These are phyloP conservation scores for Cryptococcus jaspeensis DNA, from an alignment of 1,284 basidiomycete species.

Conservation along the genomic window DNA sequence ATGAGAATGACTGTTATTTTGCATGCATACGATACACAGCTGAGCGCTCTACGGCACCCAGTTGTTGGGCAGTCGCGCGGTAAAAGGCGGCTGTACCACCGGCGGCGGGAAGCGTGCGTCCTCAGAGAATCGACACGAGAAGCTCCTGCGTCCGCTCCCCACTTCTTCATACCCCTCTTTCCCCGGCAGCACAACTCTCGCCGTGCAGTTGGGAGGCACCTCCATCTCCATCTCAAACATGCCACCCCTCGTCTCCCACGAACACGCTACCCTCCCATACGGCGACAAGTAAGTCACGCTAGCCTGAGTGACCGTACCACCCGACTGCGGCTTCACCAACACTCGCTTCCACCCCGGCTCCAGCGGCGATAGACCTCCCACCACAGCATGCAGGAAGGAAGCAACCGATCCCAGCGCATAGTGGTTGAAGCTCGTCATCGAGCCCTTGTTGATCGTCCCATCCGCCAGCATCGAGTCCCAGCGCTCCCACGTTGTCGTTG, in stretches of 20 bases:
- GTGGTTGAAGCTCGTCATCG: conserved; percentile 50
- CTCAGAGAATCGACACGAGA: conserved; percentile 14
- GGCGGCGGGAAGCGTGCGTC: conserved; percentile 31
- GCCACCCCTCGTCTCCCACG: conserved; percentile 22
- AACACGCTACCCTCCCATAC: conserved; percentile 19
- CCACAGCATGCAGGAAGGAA: conserved; percentile 32
- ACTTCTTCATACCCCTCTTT: conserved; percentile 23
- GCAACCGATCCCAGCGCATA: conserved; percentile 47
- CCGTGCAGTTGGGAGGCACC: conserved; percentile 35
- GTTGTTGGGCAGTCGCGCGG: conserved; percentile 12
- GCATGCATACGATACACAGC: background rate
- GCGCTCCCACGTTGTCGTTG: conserved; percentile 48
- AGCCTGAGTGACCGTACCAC: conserved; percentile 39
- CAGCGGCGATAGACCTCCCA: conserved; percentile 36
- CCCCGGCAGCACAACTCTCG: conserved; percentile 22
- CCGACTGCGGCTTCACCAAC: conserved; percentile 36
- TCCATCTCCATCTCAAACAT: conserved; percentile 22
- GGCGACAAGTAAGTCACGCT: conserved; percentile 18
- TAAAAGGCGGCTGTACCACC: conserved; percentile 14
- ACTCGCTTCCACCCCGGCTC: conserved; percentile 33
- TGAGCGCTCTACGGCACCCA: conserved; percentile 13
- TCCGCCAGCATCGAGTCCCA: conserved; percentile 43
- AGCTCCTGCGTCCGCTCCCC: conserved; percentile 23
- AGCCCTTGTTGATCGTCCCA: conserved; percentile 41
- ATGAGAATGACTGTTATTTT: no score